Conservation (phyloP, 2,329 filamentous ascomycete species). For the Cercospora berteroae region DNA sequence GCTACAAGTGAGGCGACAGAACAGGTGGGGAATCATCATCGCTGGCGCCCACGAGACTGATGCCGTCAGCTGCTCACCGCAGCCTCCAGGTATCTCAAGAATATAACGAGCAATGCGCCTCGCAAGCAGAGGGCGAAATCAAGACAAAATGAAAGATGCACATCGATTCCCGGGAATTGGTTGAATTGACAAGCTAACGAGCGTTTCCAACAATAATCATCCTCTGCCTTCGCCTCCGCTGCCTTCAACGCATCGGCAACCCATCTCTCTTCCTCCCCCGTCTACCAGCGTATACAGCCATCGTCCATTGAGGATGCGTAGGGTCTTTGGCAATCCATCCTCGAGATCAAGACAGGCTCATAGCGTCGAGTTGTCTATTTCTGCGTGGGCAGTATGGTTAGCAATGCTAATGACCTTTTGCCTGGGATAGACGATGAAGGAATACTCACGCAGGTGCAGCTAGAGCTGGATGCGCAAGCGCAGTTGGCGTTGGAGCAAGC, state of each 20-base stretch:
- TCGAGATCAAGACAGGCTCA: slow-evolving; percentile 17
- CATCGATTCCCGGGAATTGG: slow-evolving; percentile 12
- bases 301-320: slow-evolving; percentile 18
- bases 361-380: slow-evolving; percentile 14
- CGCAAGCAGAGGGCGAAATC: neutral
- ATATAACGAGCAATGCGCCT: neutral
- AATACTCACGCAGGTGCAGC: slow-evolving; percentile 36
- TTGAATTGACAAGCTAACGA: slow-evolving; percentile 24
- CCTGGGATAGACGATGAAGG: neutral
- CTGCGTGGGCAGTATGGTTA: slow-evolving; percentile 5
- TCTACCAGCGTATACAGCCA: slow-evolving; percentile 18
- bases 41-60: neutral
- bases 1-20: neutral
- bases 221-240: slow-evolving; percentile 9
- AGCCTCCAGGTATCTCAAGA: neutral
- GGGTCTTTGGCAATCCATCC: slow-evolving; percentile 18
- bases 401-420: neutral
- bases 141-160: neutral
- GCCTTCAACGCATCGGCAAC: slow-evolving; percentile 9
- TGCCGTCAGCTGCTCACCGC: neutral
- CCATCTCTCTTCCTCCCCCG: slow-evolving; percentile 1
- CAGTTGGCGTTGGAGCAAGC: slow-evolving; percentile 34
- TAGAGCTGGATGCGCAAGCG: slow-evolving; percentile 30
- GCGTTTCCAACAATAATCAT: slow-evolving; percentile 16
- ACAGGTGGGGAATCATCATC: neutral